Conservation (phyloP, 176 grass and related monocot genomes). For the Eleusine indica region DNA sequence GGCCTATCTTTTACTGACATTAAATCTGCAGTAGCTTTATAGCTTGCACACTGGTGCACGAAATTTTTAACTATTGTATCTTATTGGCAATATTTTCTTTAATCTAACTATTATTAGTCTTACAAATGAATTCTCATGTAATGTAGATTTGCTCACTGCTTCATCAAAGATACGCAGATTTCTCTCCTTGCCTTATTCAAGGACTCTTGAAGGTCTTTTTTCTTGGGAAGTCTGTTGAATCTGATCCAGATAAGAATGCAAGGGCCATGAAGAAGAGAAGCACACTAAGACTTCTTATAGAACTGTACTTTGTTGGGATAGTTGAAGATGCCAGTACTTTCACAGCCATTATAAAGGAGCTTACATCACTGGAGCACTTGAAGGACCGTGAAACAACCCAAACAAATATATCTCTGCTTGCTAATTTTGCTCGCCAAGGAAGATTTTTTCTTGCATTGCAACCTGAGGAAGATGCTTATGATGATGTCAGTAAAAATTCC, state of each 20-base stretch:
- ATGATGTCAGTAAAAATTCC: constrained; percentile 58
- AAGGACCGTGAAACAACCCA: constrained; percentile 95
- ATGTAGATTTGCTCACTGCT: constrained; percentile 93
- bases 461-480: constrained; percentile 63
- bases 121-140: constrained; percentile 7
- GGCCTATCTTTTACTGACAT: background rate
- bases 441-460: constrained; percentile 75
- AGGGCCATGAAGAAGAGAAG: constrained; percentile 95
- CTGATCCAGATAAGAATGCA: constrained; percentile 72
- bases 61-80: background rate
- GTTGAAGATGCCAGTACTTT: constrained; percentile 82
- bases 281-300: constrained; percentile 90
- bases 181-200: constrained; percentile 89
- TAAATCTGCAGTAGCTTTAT: constrained; percentile 12
- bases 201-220: constrained; percentile 89
- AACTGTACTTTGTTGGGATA: constrained; percentile 96
- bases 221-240: constrained; percentile 83
- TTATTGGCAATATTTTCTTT: constrained; percentile 32
- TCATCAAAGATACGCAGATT: constrained; percentile 99
- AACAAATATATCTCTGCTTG: constrained; percentile 94
- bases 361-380: constrained; percentile 81
- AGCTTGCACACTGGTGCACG: background rate
- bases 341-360: constrained; percentile 88
- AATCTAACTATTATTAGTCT: background rate
- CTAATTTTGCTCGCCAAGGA: constrained; percentile 85